phyloP scores from a whole-genome alignment of 257 asterid species.

The Echium plantagineum region DNA sequence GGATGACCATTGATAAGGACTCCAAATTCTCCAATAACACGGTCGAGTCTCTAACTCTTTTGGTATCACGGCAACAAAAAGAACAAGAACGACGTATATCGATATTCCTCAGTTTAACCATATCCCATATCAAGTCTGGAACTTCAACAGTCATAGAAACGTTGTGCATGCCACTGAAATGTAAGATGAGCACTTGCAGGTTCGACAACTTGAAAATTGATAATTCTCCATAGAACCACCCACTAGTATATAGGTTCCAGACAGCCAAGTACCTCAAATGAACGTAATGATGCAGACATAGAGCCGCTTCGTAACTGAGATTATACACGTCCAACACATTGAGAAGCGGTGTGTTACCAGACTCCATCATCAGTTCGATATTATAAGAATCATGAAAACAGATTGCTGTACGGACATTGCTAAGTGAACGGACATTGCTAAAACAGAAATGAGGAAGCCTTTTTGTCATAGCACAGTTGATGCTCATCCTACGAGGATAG shows the following conservation, averaged over 20 bases:
- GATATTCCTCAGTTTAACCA: conserved; percentile 10
- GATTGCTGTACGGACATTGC: no score
- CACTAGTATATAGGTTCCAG: neutral
- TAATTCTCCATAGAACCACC: neutral
- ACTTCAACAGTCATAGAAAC: no score
- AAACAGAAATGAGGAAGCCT: no score
- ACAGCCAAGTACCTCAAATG: conserved; percentile 12
- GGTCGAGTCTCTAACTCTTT: no score
- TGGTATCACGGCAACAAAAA: no score
- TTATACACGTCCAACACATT: neutral
- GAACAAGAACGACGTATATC: neutral
- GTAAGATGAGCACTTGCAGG: conserved; percentile 3
- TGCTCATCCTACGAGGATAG: no score
- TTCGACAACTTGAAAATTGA: conserved; percentile 7
- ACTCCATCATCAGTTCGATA: neutral
- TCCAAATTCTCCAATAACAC: no score
- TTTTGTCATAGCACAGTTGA: no score
- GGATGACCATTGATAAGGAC: no score
- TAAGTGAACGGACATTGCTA: no score
- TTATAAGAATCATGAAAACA: neutral
- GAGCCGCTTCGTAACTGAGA: neutral
- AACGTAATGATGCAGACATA: neutral
- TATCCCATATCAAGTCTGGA: conserved; percentile 5
- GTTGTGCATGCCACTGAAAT: neutral
- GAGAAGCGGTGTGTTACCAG: neutral